Evolutionary conservation across 2,329 filamentous ascomycete genomes (phyloP), one percentile per base, ranked within the genome.

Genomic region (Golovinomyces cichoracearum): DNA sequence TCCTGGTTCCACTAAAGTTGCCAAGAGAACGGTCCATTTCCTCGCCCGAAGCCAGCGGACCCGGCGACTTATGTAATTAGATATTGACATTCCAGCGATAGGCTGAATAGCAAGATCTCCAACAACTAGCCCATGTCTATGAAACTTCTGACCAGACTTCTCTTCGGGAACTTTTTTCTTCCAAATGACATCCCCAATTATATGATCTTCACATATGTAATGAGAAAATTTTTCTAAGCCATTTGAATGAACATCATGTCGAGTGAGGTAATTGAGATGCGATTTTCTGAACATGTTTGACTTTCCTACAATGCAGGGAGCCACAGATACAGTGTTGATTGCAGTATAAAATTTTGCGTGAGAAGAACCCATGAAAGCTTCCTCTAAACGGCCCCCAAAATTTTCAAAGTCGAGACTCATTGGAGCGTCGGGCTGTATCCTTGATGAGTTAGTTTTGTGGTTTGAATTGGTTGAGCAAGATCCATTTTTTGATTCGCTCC

Each of bases 261-360:
- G 67, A 27, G 76, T 78, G 7, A 90, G 73, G 54, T 73, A 72
- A 63, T 94, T 75, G 31, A 98, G 74, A 58, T 98, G 88, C 0
- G 83, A 83, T 52, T 81, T 83, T 51, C 90, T 81, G 65, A 95
- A 98, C 86, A 98, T 95, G 65, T 92, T 95, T 58, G 84, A 93
- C 66, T 98, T 98, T 47, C 90, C 90, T 21, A 95, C 80, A 50
- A 93, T 80, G 63, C 90, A 98, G 7, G 92, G 90, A 0, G 90
- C 90, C 48, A 95, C 66, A 3, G 81, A 72, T 15, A 94, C 83
- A 0, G 83, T 83, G 64, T 95, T 95, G 70, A 98, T 98, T 52
- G 88, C 90, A 7, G 80, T 80, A 66, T 98, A 98, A 69, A 98
- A 95, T 61, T 98, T 98, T 56, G 85, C 84, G 62, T 98, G 90